phyloP scores from a whole-genome alignment of 257 asterid species.

The Solanum appendiculatum region DNA sequence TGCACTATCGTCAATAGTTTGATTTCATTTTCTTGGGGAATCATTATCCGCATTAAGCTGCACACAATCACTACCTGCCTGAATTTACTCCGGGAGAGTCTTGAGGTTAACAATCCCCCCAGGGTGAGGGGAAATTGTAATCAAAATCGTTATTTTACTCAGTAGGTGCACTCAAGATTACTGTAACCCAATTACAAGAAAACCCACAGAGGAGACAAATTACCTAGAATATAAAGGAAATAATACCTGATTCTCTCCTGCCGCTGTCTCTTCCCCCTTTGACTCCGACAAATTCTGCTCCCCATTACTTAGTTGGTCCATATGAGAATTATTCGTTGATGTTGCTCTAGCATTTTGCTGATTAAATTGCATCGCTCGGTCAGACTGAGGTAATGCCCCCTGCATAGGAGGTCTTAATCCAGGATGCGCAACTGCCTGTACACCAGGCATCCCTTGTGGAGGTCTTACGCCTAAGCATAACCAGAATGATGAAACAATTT shows the following conservation, averaged over 20 bases:
- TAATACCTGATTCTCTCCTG: constrained; percentile 47
- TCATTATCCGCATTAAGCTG: not conserved
- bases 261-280: constrained; percentile 42
- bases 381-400: constrained; percentile 43
- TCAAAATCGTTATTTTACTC: not conserved
- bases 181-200: not conserved
- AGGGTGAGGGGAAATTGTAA: not conserved
- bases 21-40: not conserved
- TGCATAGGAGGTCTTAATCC: constrained; percentile 71
- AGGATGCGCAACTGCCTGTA: constrained; percentile 39
- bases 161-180: not conserved
- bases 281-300: constrained; percentile 25
- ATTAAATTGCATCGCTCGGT: constrained; percentile 52
- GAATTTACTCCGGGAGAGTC: not conserved
- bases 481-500: not conserved
- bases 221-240: not conserved
- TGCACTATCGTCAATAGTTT: not conserved
- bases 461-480: constrained; percentile 53
- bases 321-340: constrained; percentile 32
- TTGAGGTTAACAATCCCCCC: not conserved
- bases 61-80: not conserved
- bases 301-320: constrained; percentile 48
- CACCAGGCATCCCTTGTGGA: constrained; percentile 50
- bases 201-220: not conserved
- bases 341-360: constrained; percentile 40